Evolutionary conservation across 805 yeast genomes (phyloP), one percentile per base, ranked within the genome.

Genomic region (Ascoidea asiatica): DNA sequence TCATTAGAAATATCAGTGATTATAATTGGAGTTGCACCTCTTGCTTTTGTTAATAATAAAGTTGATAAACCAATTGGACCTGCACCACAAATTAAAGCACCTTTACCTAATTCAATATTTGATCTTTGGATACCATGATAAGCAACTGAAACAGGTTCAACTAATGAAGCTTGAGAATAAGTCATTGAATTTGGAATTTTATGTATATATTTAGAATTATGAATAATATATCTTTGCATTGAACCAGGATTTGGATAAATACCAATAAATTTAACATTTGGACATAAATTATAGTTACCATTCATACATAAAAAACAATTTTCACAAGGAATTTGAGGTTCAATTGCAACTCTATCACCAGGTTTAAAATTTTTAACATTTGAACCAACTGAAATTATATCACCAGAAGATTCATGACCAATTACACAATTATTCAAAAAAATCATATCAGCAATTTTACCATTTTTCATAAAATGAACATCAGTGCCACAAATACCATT

Each of bases 401-500:
- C 66, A 39, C 74, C 74, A 33, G 66, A 54, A 21, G 65, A 55
- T 56, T 70, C 75, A 46, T 69, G 74, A n/a, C 75, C 75, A 42
- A 66, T 52, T n/a, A n/a, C n/a, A 50, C 66, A 57, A 47, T 63
- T 58, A 15, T 61, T 64, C 4, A 55, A 44, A 22, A 68, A 56
- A 8, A 53, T 54, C 46, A 66, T 56, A 43, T 72, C 72, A 22
- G 78, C 84, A 48, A 79, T 79, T 46, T 66, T 70, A 40, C 87
- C 88, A 48, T 75, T 77, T 45, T 75, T 69, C 8, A 15, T 8
- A 62, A 77, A 79, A 56, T 81, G 87, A 48, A 79, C 67, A 58
- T 81, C 89, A 19, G 83, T 73, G 17, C 88, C 83, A 53, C 84
- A 78, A 39, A 77, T 75, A 5, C 84, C 84, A 53, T 84, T 78